Evolutionary conservation across 352 stramenopile genomes (phyloP).

Genomic region (Globisporangium ultimum): DNA sequence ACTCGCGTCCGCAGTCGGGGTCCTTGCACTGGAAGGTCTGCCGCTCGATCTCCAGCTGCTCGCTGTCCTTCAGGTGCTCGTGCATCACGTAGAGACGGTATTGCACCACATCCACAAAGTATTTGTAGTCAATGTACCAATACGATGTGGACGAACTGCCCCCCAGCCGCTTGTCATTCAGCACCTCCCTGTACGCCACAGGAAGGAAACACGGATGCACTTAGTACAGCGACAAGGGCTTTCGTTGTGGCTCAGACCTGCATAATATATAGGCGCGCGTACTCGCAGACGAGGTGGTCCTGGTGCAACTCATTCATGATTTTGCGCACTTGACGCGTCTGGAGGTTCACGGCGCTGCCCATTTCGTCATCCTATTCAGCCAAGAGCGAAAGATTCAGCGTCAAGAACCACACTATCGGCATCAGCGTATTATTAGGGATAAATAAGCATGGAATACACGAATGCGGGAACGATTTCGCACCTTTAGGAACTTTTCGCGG

Average conservation of each 20-base stretch:
- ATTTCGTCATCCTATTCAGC: conserved; percentile 76
- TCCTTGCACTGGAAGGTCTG: conserved; percentile 87
- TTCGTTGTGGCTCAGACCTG: no score
- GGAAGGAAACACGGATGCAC: background rate
- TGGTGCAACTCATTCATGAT: conserved; percentile 88
- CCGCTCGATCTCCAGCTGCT: conserved; percentile 84
- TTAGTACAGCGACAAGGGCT: background rate
- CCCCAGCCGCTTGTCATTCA: conserved; percentile 83
- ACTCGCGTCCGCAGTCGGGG: conserved; percentile 81
- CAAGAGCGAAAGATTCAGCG: background rate
- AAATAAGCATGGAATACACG: background rate
- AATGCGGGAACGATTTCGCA: conserved; percentile 10
- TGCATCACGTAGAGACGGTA: conserved; percentile 88
- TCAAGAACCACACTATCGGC: no score
- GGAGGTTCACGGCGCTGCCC: conserved; percentile 83
- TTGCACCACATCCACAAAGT: conserved; percentile 88
- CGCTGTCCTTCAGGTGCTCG: conserved; percentile 80
- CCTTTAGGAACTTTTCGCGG: conserved; percentile 87
- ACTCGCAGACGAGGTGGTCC: conserved; percentile 86
- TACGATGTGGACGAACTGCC: conserved; percentile 87
- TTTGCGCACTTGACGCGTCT: conserved; percentile 86
- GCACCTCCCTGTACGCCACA: conserved; percentile 51
- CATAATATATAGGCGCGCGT: conserved; percentile 11
- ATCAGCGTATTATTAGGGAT: background rate
- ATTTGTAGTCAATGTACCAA: conserved; percentile 93